Percentiles rank a stretch among this genome's conserved stretches.
Conservation (phyloP, 495 filamentous ascomycete genomes). For the Penicillium subrubescens region DNA sequence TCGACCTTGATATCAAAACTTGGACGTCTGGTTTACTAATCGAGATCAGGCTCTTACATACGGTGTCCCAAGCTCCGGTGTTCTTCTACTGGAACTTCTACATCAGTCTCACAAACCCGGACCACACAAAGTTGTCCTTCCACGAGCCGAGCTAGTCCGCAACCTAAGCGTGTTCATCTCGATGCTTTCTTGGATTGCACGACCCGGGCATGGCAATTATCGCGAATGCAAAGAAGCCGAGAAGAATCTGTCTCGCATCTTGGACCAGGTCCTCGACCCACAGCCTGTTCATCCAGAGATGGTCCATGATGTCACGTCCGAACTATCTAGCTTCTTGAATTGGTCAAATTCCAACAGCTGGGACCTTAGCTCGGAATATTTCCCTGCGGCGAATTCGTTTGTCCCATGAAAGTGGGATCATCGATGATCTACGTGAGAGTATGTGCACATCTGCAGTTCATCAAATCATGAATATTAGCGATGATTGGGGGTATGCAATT, state of each 20-base stretch:
- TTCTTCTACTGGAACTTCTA: slow-evolving; percentile 63
- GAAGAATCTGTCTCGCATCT: slow-evolving; percentile 46
- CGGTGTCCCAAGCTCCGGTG: slow-evolving; percentile 59
- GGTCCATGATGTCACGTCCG: slow-evolving; percentile 37
- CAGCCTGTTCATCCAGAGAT: slow-evolving; percentile 34
- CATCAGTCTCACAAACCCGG: slow-evolving; percentile 53
- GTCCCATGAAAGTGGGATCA: slow-evolving; percentile 11
- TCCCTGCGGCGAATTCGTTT: slow-evolving; percentile 30
- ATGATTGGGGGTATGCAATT: not conserved
- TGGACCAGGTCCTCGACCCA: slow-evolving; percentile 46
- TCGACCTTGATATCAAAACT: not conserved
- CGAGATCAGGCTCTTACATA: slow-evolving; percentile 48
- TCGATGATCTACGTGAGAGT: slow-evolving; percentile 2
- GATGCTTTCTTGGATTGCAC: slow-evolving; percentile 54
- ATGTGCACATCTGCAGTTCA: not conserved
- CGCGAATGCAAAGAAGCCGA: slow-evolving; percentile 51
- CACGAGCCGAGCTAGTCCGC: slow-evolving; percentile 63
- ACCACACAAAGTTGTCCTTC: slow-evolving; percentile 40
- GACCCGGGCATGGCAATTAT: slow-evolving; percentile 56
- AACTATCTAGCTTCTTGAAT: slow-evolving; percentile 39
- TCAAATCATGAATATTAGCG: slow-evolving; percentile 2
- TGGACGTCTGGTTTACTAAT: slow-evolving; percentile 17
- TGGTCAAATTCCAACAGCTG: slow-evolving; percentile 43
- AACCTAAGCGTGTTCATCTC: slow-evolving; percentile 66
- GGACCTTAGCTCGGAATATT: slow-evolving; percentile 40